Evolutionary conservation across 139 green algal genomes (phyloP), one percentile per base, ranked within the genome.

Genomic region (Edaphochlamys debaryana): DNA sequence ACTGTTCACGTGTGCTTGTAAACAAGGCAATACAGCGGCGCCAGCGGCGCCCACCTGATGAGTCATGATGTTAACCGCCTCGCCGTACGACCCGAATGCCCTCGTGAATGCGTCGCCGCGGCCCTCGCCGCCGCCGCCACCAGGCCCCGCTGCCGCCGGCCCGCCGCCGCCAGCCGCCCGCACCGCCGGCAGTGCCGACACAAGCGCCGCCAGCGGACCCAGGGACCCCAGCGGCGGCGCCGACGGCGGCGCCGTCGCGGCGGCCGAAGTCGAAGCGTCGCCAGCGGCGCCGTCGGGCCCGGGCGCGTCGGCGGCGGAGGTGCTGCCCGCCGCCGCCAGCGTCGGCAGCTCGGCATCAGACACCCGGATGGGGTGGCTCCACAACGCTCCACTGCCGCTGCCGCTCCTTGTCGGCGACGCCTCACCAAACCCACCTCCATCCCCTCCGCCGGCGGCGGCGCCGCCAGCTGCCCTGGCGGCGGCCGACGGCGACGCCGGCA

Each of bases 171-270:
- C 72, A n/a, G 9, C 29, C 22, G 48, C 20, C 22, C 48, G 48
- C 70, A 75, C 45, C 29, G 73, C 73, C 37, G 48, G 38, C 73
- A 80, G 73, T 1, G 73, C 66, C 22, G 36, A 37, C 56, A 69
- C 40, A 37, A 80, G 52, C 11, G 29, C 32, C 52, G 64, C 9
- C 2, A 79, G 58, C 50, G 50, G 50, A n/a, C 50, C 50, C 50
- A 22, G 50, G 9, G 50, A 2, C 8, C 8, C 25, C 23, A n/a
- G 25, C 23, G 22, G 25, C 56, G 25, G 2, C 25, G 56, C 56
- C 56, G 25, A 4, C 56, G 56, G 15, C 25, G 17, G 22, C 56
- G 23, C 17, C 1, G 23, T 32, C 25, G 56, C 56, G 56, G 1
- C 3, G 17, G 56, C 1, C 2, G 23, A 23, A 6, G 56, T 25